These are phyloP conservation scores for Metarhizium brunneum DNA, from an alignment of 2,329 filamentous ascomycete genomes.

Conservation along the genomic window DNA sequence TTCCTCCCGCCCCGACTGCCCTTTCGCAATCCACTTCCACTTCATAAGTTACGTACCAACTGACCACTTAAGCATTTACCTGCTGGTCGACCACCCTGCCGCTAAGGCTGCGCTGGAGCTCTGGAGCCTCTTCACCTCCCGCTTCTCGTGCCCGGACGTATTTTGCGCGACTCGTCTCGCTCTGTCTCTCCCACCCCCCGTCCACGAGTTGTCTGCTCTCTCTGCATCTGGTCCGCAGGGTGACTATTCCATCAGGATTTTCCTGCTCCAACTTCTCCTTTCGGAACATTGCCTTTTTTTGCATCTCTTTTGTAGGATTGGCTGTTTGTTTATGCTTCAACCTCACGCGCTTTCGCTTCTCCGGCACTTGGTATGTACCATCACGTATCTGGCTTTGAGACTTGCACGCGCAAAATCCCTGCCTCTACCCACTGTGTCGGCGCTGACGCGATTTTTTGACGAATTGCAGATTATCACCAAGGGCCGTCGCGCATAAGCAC, in stretches of 20 bases:
- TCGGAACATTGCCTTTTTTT: slow-evolving; percentile 2
- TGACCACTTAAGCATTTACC: background rate
- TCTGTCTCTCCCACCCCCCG: slow-evolving; percentile 5
- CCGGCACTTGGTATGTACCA: slow-evolving; percentile 1
- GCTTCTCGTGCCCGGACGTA: background rate
- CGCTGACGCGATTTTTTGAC: background rate
- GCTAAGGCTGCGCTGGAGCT: too few species aligned
- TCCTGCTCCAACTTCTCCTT: slow-evolving; percentile 2
- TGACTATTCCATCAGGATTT: slow-evolving; percentile 4
- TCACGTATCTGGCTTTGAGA: background rate
- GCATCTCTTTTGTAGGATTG: background rate
- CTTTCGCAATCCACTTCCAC: background rate
- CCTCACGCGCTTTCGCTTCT: background rate
- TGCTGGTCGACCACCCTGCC: background rate
- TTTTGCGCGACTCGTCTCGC: slow-evolving; percentile 4
- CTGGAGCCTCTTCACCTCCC: background rate
- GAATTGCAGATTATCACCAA: background rate
- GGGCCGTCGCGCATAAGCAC: background rate
- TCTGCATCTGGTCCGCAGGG: slow-evolving; percentile 9
- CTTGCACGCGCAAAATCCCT: background rate
- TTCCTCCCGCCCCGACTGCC: background rate
- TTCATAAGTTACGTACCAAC: background rate
- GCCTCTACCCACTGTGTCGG: background rate
- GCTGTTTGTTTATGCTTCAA: background rate
- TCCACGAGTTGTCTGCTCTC: slow-evolving; percentile 5